Evolutionary conservation across 2,329 filamentous ascomycete genomes (phyloP), one percentile per base, ranked within the genome.

Genomic region (Alternaria infectoria): DNA sequence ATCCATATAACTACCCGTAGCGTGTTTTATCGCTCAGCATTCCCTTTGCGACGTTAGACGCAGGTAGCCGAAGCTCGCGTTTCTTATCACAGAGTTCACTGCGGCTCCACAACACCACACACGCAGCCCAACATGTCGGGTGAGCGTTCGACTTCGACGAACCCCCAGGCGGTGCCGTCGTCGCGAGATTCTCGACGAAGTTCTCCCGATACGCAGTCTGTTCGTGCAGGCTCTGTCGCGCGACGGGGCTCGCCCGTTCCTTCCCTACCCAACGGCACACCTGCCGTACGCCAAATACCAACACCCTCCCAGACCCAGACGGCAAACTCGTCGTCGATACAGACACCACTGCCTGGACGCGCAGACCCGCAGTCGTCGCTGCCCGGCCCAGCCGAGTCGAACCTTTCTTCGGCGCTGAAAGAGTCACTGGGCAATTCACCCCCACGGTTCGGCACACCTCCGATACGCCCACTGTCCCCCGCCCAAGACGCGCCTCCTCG

Each of bases 341-440:
- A 88, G 61, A 86, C 89, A 43, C 90, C 92, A 40, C 85, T 96
- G 40, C 85, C 90, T 9, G 90, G 88, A 62, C 86, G 86, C 57
- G 88, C 80, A 64, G 83, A 82, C 68, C 80, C 80, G 59, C 78
- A 84, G 67, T 86, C 88, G 21, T 90, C 88, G 54, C 81, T 88
- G 8, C 88, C 90, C 7, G 93, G 93, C 1, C 93, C 93, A 7
- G 93, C 93, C 23, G 88, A 93, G 52, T 97, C 95, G 25, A 94
- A 93, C 64, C 87, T 98, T 58, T 93, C 95, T 36, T 92, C 92
- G 25, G 95, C 93, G n/a, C 83, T 97, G 67, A 91, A 91, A 64
- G 89, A 91, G 71, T 91, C 90, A 11, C 82, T 91, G 40, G 91
- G 90, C 65, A 87, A 87, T 52, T 89, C 89, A 25, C 91, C 92